Conservation (phyloP, 78 protist genomes). For the Dictyostelium brefeldianum region DNA sequence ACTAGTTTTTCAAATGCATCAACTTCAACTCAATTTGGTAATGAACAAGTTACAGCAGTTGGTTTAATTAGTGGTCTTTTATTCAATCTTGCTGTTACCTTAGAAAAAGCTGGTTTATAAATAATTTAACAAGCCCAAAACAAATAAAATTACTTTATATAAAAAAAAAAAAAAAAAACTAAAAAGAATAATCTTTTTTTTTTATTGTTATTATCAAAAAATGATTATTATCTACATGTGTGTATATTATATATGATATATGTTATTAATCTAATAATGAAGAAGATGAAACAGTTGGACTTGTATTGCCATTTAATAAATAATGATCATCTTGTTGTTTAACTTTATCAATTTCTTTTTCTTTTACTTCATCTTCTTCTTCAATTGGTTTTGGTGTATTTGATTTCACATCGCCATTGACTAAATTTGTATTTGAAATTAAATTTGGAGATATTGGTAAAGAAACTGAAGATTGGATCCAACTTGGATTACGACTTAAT, state of each 20-base stretch:
- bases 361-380: constrained; percentile 7
- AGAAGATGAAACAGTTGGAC: background rate
- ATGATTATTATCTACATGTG: background rate
- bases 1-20: too few relatives aligned
- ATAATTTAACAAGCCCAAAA: too few relatives aligned
- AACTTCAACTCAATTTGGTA: too few relatives aligned
- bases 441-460: constrained; percentile 18
- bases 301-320: background rate
- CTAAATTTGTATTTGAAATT: background rate
- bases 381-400: background rate
- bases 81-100: too few relatives aligned
- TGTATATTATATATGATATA: background rate
- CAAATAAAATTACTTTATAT: background rate
- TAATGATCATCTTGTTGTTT: background rate
- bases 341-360: background rate
- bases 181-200: background rate
- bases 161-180: background rate
- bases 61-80: too few relatives aligned
- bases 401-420: too few relatives aligned
- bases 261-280: constrained; percentile 27
- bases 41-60: too few relatives aligned
- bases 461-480: background rate
- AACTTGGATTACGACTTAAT: constrained; percentile 27
- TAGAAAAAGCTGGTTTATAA: too few relatives aligned
- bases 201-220: too few relatives aligned